Evolutionary conservation across 1,139 yeast genomes (phyloP), one percentile per base, ranked within the genome.

Genomic region (Taphrina betulina): DNA sequence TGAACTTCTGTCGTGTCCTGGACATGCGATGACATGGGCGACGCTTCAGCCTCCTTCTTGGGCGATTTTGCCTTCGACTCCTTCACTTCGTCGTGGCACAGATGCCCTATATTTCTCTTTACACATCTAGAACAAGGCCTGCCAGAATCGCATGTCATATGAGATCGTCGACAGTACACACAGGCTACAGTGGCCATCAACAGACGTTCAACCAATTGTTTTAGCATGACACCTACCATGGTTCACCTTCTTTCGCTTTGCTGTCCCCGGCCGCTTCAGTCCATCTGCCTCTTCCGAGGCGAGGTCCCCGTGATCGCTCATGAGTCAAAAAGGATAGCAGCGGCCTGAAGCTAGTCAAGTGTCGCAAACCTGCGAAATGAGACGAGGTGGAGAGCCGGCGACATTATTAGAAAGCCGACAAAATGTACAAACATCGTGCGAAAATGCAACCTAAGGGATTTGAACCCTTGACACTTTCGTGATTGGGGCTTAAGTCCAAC

Each of bases 121-220:
- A 89, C 77, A 70, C 97, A 90, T 53, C 96, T 73, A 54, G 82
- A 79, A 68, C 97, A 90, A 1, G 97, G 97, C 58, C 96, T 74
- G 12, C 80, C 74, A 62, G 42, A 84, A 67, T 89, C 96, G 71
- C 97, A 90, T 29, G 89, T 86, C 94, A 90, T 88, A 68, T 90
- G 97, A 1, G 96, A 87, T 46, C 97, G 74, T 48, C 96, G 78
- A 67, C 97, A 90, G 67, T 87, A 90, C 1, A 90, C 86, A 72
- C 97, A 90, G 0, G 97, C 96, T 50, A 24, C n/a, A 20, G 14
- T 48, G 67, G 61, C 68, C 72, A 22, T 67, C 72, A 57, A 69
- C 24, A n/a, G 10, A 34, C 29, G 7, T 12, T 48, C 3, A 16
- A 34, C 33, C 8, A n/a, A 5, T 20, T 4, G 12, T 8, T 14